These are phyloP conservation scores for Neonectria hederae DNA, from an alignment of 2,329 filamentous ascomycete species.

Conservation along the genomic window DNA sequence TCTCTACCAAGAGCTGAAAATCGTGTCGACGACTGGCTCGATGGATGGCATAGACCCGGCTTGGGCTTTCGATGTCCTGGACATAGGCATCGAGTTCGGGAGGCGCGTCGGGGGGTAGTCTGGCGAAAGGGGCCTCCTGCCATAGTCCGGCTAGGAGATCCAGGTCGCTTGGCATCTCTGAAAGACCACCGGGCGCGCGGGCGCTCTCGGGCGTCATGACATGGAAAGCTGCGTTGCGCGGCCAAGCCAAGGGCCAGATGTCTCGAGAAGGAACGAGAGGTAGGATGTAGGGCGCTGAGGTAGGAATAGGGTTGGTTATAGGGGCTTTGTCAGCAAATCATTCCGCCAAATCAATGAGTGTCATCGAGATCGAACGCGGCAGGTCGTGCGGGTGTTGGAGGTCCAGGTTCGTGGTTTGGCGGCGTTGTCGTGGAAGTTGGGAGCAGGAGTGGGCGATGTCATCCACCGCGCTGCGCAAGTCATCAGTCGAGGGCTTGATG, in stretches of 20 bases:
- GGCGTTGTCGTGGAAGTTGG: background rate
- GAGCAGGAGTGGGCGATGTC: conserved; percentile 18
- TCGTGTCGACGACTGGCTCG: conserved; percentile 68
- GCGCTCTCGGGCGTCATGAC: conserved; percentile 39
- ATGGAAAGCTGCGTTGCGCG: conserved; percentile 28
- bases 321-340: conserved; percentile 14
- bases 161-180: conserved; percentile 48
- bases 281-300: conserved; percentile 8
- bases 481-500: conserved; percentile 25
- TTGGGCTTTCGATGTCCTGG: conserved; percentile 69
- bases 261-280: background rate
- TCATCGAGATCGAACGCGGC: background rate
- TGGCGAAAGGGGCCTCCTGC: conserved; percentile 68
- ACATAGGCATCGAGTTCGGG: conserved; percentile 64
- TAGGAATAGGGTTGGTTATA: background rate
- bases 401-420: background rate
- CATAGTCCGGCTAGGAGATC: conserved; percentile 68
- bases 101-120: conserved; percentile 69
- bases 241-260: conserved; percentile 1
- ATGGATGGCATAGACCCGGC: conserved; percentile 68
- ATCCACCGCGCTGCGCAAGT: conserved; percentile 17
- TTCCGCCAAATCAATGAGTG: conserved; percentile 16
- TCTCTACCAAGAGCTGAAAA: conserved; percentile 74
- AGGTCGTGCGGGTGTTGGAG: background rate
- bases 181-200: conserved; percentile 28